phyloP scores from a whole-genome alignment of 306 rosid species.

The Quercus parvula region DNA sequence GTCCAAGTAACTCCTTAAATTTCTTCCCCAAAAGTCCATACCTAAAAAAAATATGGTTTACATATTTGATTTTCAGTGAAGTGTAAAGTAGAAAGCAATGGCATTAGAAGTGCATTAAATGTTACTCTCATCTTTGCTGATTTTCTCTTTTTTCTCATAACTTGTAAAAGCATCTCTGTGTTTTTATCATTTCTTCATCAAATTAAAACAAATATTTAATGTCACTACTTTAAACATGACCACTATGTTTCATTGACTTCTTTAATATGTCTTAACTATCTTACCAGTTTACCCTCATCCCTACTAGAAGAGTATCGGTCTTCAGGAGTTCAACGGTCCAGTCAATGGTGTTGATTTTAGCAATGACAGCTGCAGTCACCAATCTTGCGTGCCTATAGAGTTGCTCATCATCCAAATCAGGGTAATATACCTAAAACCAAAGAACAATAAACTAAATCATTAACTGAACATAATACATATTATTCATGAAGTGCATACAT shows the following conservation, averaged over 20 bases:
- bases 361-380: slow-evolving; percentile 79
- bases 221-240: no score
- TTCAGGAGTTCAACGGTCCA: slow-evolving; percentile 80
- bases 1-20: slow-evolving; percentile 63
- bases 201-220: background rate
- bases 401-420: slow-evolving; percentile 59
- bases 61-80: background rate
- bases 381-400: slow-evolving; percentile 67
- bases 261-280: background rate
- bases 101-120: background rate
- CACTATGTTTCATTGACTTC: no score
- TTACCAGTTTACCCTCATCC: slow-evolving; percentile 75
- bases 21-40: slow-evolving; percentile 78
- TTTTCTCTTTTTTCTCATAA: no score
- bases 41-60: slow-evolving; percentile 33
- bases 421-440: slow-evolving; percentile 41
- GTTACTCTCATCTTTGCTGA: no score
- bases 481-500: no score
- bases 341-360: slow-evolving; percentile 82
- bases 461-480: background rate
- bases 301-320: slow-evolving; percentile 63
- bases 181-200: background rate
- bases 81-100: background rate
- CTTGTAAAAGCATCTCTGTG: no score
- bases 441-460: slow-evolving; percentile 4